Conservation (phyloP, 2,329 filamentous ascomycete species). For the Bipolaris zeicola region DNA sequence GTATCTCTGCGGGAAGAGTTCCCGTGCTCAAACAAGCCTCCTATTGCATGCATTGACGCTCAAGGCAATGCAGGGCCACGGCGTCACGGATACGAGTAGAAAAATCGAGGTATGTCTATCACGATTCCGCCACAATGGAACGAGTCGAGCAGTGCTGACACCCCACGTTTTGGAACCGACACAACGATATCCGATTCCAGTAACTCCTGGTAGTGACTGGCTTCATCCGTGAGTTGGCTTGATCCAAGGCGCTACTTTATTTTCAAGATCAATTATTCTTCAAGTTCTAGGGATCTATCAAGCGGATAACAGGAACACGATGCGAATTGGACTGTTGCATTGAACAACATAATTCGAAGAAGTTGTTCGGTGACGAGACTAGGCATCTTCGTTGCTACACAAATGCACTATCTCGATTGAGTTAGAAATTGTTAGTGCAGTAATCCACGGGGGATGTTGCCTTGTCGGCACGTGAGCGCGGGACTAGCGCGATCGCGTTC, state of each 20-base stretch:
- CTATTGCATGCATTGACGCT: not conserved
- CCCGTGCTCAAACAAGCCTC: not conserved
- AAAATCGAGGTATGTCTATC: not conserved
- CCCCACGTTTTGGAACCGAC: not conserved
- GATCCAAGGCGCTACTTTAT: not conserved
- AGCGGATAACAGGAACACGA: not conserved
- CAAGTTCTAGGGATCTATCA: not conserved
- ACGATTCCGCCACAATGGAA: not conserved
- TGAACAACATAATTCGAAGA: not conserved
- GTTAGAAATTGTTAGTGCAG: slow-evolving; percentile 14
- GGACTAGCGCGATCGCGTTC: slow-evolving; percentile 29
- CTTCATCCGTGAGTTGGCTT: too few species aligned
- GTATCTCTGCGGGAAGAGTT: not conserved
- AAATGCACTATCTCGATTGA: not conserved
- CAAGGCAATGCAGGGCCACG: not conserved
- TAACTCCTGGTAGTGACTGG: not conserved
- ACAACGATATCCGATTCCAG: not conserved
- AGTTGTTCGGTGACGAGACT: not conserved
- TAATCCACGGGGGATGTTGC: slow-evolving; percentile 4
- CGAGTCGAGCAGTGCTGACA: not conserved
- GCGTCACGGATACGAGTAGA: not conserved
- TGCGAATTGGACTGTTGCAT: not conserved
- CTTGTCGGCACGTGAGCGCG: slow-evolving; percentile 19
- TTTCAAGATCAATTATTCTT: not conserved
- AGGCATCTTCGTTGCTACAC: not conserved